Evolutionary conservation across 352 stramenopile genomes (phyloP), one percentile per base, ranked within the genome.

Genomic region (Globisporangium irregulare): DNA sequence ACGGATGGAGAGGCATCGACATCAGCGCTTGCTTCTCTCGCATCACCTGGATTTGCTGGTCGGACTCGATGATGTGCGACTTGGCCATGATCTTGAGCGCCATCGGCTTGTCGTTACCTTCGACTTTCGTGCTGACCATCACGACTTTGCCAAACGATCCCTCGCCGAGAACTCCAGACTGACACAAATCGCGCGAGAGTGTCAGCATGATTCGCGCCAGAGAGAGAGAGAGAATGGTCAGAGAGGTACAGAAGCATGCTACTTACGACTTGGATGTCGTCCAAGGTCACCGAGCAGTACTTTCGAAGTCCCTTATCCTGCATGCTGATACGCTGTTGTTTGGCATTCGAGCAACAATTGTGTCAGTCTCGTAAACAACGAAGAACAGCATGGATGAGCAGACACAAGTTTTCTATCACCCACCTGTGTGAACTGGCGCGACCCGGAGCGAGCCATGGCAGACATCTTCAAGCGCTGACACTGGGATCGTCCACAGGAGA

Each of bases 141-240:
- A 95, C 95, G 3, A 99, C 97, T 68, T 97, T 97, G 36, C 97
- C 97, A 75, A 98, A 99, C 0, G 97, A 98, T 10, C 97, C 97
- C 73, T 98, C 92, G 62, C 97, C 97, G 3, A 99, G 76, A 5
- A 98, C 94, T 25, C 89, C 82, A 34, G 90, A 84, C 84, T 91
- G 53, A 34, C 24, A 46, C 50, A 38, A 1, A 29, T 36, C 2
- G 27, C 14, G 5, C n/a, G 54, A 12, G 14, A 24, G 15, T 15
- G 32, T 61, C 38, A 41, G 20, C 20, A 36, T 50, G 27, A n/a
- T 22, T 27, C 18, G 10, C 8, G 7, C 2, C 14, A 27, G 7
- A 41, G 1, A 62, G 3, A 27, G 3, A 27, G 24, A 10, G 3
- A 18, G 7, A 38, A 20, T 1, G 14, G 8, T 4, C 4, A 41